Conservation (phyloP, 495 filamentous ascomycete genomes). For the Talaromyces adpressus region DNA sequence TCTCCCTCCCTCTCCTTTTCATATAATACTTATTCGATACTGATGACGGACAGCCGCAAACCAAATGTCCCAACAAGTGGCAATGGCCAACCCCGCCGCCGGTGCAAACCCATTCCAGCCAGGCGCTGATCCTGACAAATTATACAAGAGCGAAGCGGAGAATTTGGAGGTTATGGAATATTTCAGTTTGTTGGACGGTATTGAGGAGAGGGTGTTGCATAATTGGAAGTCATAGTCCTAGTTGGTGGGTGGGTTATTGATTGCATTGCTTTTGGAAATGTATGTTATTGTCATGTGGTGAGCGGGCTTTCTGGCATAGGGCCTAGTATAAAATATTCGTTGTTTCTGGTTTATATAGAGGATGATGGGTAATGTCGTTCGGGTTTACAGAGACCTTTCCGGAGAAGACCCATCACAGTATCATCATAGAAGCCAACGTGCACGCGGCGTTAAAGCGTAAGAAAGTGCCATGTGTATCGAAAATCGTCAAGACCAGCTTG, state of each 20-base stretch:
- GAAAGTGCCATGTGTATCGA: too few species aligned
- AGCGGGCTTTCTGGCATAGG: background rate
- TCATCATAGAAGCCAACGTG: too few species aligned
- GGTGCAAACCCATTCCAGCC: conserved; percentile 77
- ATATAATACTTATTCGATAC: background rate
- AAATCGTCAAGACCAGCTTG: too few species aligned
- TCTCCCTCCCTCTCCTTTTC: background rate
- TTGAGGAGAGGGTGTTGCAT: conserved; percentile 73
- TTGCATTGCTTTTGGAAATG: too few species aligned
- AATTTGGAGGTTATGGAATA: conserved; percentile 93
- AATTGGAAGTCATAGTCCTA: conserved; percentile 15
- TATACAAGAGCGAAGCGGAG: conserved; percentile 85
- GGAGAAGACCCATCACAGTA: too few species aligned
- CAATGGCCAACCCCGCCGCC: conserved; percentile 63
- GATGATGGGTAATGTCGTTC: too few species aligned
- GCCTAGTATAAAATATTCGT: too few species aligned
- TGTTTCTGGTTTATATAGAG: too few species aligned
- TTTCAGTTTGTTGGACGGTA: conserved; percentile 77
- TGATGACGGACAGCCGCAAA: conserved; percentile 58
- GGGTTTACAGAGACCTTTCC: too few species aligned
- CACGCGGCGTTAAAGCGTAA: too few species aligned
- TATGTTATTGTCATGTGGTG: background rate
- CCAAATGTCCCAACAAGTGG: conserved; percentile 94
- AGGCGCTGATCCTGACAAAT: conserved; percentile 90
- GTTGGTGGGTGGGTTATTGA: background rate